Conservation (phyloP, 306 rosid genomes). For the Ormosia semicastrata region DNA sequence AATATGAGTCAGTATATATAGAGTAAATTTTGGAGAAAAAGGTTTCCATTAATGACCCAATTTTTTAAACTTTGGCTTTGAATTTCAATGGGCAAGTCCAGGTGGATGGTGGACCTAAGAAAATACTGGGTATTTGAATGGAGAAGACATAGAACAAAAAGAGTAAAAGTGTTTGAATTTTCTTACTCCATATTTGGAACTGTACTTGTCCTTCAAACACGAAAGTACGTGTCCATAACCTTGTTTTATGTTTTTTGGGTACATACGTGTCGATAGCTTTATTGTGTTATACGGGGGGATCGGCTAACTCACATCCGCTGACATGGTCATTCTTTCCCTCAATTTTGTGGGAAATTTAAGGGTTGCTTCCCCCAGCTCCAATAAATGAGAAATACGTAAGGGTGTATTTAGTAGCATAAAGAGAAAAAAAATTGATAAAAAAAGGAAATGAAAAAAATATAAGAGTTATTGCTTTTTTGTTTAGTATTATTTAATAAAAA, state of each 20-base stretch:
- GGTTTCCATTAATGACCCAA: neutral
- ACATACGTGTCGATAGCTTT: neutral
- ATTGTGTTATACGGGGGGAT: neutral
- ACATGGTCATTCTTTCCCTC: slow-evolving; percentile 14
- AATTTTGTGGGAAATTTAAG: slow-evolving; percentile 3
- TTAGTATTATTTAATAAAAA: too few relatives aligned
- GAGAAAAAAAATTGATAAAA: too few relatives aligned
- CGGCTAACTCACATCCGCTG: neutral
- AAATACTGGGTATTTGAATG: slow-evolving; percentile 27
- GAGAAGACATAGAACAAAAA: neutral
- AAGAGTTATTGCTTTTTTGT: too few relatives aligned
- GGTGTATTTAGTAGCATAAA: too few relatives aligned
- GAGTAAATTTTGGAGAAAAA: slow-evolving; percentile 14
- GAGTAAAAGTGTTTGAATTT: slow-evolving; percentile 32
- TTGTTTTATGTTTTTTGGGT: neutral
- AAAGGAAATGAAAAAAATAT: too few relatives aligned
- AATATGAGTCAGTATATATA: neutral
- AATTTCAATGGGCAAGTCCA: neutral
- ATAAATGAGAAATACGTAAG: neutral
- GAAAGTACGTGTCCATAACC: neutral
- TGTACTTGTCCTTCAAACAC: slow-evolving; percentile 33
- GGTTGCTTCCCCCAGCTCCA: slow-evolving; percentile 12
- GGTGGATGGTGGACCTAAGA: neutral
- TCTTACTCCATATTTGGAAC: slow-evolving; percentile 3
- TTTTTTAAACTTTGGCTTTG: neutral